These are phyloP conservation scores for Colletotrichum sp. DNA, from an alignment of 2,329 filamentous ascomycete species.

Conservation along the genomic window DNA sequence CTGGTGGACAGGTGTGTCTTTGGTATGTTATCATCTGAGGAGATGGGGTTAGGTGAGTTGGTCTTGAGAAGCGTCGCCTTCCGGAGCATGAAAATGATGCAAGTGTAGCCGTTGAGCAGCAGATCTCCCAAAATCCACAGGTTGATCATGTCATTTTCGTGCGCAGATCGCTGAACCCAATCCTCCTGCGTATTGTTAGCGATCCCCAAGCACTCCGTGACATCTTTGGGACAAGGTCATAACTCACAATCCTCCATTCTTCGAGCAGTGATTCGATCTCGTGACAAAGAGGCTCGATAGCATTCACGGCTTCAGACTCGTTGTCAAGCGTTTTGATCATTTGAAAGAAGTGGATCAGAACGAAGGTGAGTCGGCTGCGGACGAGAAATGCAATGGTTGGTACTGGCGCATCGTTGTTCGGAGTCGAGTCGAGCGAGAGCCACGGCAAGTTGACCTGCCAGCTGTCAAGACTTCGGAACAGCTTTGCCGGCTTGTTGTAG, in stretches of 20 bases:
- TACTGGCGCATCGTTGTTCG: slow-evolving; percentile 23
- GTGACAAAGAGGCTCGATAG: slow-evolving; percentile 25
- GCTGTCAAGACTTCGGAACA: slow-evolving; percentile 26
- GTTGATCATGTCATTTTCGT: slow-evolving; percentile 24
- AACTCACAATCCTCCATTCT: slow-evolving; percentile 33
- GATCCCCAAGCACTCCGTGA: too few relatives aligned
- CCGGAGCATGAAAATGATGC: slow-evolving; percentile 38
- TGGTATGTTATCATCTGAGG: neutral
- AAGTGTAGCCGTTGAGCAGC: slow-evolving; percentile 31
- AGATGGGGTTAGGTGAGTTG: neutral
- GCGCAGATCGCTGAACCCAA: slow-evolving; percentile 26
- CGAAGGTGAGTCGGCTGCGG: slow-evolving; percentile 31
- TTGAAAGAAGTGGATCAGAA: slow-evolving; percentile 34
- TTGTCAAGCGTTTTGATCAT: neutral
- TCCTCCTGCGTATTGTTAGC: slow-evolving; percentile 23
- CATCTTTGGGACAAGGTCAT: neutral
- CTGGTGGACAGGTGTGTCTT: neutral
- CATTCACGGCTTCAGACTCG: neutral
- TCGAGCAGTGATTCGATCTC: slow-evolving; percentile 30
- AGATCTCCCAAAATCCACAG: slow-evolving; percentile 31
- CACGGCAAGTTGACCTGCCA: slow-evolving; percentile 38
- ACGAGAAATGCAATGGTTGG: slow-evolving; percentile 31
- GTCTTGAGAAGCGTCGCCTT: slow-evolving; percentile 24
- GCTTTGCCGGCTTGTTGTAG: slow-evolving; percentile 31
- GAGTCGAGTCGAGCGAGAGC: slow-evolving; percentile 28